These are phyloP conservation scores for Pittosporum tobira DNA, from an alignment of 129 eudicot species.

Conservation along the genomic window DNA sequence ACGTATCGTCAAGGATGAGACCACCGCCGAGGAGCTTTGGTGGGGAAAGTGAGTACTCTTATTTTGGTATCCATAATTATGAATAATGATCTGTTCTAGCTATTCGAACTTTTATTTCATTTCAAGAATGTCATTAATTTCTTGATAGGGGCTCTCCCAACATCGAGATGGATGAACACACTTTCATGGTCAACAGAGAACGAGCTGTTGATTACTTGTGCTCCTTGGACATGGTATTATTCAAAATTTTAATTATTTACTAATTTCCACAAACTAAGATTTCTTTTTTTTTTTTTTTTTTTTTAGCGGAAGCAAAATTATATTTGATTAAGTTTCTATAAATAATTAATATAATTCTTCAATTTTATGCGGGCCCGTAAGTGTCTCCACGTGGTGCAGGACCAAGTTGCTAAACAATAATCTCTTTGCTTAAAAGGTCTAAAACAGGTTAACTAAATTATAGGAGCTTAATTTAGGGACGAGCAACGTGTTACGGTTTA, in stretches of 20 bases:
- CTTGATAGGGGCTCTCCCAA: slow-evolving; percentile 40
- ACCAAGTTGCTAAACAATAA: too few relatives aligned
- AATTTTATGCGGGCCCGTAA: too few relatives aligned
- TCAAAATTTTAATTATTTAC: background rate
- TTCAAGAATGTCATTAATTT: too few relatives aligned
- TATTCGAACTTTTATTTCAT: too few relatives aligned
- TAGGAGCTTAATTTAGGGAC: background rate
- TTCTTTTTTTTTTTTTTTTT: too few relatives aligned
- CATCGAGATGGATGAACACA: slow-evolving; percentile 73
- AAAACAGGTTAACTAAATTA: too few relatives aligned
- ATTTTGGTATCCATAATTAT: background rate
- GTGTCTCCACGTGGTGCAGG: too few relatives aligned
- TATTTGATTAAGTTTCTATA: too few relatives aligned
- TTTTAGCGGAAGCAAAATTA: too few relatives aligned
- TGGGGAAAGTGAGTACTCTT: slow-evolving; percentile 78
- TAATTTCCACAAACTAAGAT: background rate
- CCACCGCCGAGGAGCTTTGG: slow-evolving; percentile 75
- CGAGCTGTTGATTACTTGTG: slow-evolving; percentile 69
- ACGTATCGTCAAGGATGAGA: slow-evolving; percentile 81
- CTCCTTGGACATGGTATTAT: slow-evolving; percentile 66
- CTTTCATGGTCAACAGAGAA: slow-evolving; percentile 62
- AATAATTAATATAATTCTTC: too few relatives aligned
- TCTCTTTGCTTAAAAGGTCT: background rate
- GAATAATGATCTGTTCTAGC: too few relatives aligned
- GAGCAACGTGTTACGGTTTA: too few relatives aligned